Conservation (phyloP, 768 basidiomycete species). For the Suillus placidus region DNA sequence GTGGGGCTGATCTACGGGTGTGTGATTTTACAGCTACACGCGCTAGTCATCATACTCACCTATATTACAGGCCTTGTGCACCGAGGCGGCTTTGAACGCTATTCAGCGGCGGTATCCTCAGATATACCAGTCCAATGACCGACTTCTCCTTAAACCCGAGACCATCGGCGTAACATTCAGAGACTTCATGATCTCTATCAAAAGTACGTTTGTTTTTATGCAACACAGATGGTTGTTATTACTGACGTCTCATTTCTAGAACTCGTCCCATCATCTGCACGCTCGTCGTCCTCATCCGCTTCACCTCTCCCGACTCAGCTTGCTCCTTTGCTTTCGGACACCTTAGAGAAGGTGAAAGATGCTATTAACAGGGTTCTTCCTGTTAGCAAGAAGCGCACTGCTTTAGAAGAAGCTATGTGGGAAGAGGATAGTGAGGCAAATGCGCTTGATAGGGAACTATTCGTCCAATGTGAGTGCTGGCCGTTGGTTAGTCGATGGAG, state of each 20-base stretch:
- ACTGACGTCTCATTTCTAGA: slow-evolving; percentile 39
- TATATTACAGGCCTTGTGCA: slow-evolving; percentile 79
- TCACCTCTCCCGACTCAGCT: slow-evolving; percentile 85
- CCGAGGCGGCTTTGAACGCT: slow-evolving; percentile 95
- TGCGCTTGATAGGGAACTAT: slow-evolving; percentile 86
- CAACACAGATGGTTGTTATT: background rate
- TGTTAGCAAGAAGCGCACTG: slow-evolving; percentile 74
- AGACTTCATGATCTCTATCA: slow-evolving; percentile 97
- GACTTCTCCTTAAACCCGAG: slow-evolving; percentile 82
- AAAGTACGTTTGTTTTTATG: slow-evolving; percentile 60
- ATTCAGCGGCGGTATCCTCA: slow-evolving; percentile 96
- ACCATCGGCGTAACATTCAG: slow-evolving; percentile 81
- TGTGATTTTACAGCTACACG: slow-evolving; percentile 30
- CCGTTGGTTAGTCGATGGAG: background rate
- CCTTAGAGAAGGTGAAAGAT: slow-evolving; percentile 71
- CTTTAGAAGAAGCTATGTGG: slow-evolving; percentile 93
- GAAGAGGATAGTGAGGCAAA: slow-evolving; percentile 82
- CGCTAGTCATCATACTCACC: slow-evolving; percentile 10
- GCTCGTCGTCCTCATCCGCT: slow-evolving; percentile 86
- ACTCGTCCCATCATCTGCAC: slow-evolving; percentile 91
- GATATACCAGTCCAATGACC: slow-evolving; percentile 90
- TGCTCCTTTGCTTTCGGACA: slow-evolving; percentile 68
- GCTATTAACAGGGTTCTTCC: slow-evolving; percentile 80
- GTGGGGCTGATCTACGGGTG: slow-evolving; percentile 94
- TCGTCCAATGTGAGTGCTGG: slow-evolving; percentile 71